Base-by-base conservation (phyloP, 352 stramenopile genomes). In the Phytophthora podocarpi region DNA sequence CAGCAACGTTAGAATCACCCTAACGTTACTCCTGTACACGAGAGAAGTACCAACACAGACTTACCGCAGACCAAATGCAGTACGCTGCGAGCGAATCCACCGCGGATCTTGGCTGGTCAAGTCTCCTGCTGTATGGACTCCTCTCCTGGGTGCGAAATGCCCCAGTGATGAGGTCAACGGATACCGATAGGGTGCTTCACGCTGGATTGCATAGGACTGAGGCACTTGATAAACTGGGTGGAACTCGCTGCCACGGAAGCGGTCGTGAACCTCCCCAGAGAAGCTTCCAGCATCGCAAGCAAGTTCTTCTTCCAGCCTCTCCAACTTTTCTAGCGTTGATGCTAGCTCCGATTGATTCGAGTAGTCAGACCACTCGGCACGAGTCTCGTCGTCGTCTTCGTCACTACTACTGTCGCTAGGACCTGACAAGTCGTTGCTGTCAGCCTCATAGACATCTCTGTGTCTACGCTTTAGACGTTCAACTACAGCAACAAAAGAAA, bases 281-380 rank as follows among this genome's bases (percentile, higher is more conserved):
- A 67, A 63, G 3, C 26, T 45, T 16, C 42, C 49, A 55, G 26
- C 21, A 28, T 67, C 49, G 4, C 20, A 63, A 5, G 43, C 30
- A 20, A 71, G 42, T 30, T 71, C 63, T 36, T 56, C 56, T 51
- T 71, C 63, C 49, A 71, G 41, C 16, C 32, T 61, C 39, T 67
- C 56, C 9, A 71, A 15, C 41, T 67, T 57, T 31, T 62, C 46
- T 13, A 71, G 32, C 6, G 58, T 61, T 12, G 56, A 63, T 18
- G 32, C 23, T 24, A 71, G 34, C 31, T 71, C 63, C 13, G 56
- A 63, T 30, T 59, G 56, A 58, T 52, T 63, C 12, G 63, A 71
- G n/a, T 59, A 42, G 47, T 67, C 56, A 2, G 63, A 71, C 49
- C 48, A 67, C 20, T 20, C 42, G 7, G 13, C 28, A 24, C 20